Evolutionary conservation across 331 rosid species (phyloP), one percentile per base, ranked within the genome.

Genomic region (Quercus lobata): DNA sequence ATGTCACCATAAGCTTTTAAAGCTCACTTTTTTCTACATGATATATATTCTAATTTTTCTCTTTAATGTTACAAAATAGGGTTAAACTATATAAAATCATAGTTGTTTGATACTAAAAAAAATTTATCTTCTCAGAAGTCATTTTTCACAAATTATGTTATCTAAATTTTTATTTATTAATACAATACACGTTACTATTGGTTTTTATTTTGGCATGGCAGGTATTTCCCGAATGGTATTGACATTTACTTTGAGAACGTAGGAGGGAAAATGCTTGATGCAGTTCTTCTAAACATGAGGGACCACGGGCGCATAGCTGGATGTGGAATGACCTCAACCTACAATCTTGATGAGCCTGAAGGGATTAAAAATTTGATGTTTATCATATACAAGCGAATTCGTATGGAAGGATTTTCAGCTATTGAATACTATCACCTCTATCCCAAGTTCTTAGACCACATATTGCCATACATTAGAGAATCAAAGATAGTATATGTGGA

Each of bases 241-340:
- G 79, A 75, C 71, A 75, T 75, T 25, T 75, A 75, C 71, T 75
- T 75, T 61, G 79, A 75, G 27, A 58, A 75, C 44, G 79, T 75
- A 2, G 79, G 79, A 11, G 72, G 79, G 7, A 75, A 75, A 61
- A 75, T 61, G 70, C 41, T 75, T 5, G 71, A 75, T 22, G 79
- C 79, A 9, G 79, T 61, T 32, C 70, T 75, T 27, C 25, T 75
- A 9, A 63, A 65, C 22, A 65, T 65, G 71, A 65, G 70, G 29
- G 44, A 3, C 71, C 46, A 16, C 3, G 71, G 46, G 12, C 32
- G 24, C n/a, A 29, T 65, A 29, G 22, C 46, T 7, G 46, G 17
- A 4, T 65, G 71, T 32, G 24, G 71, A 65, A 65, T 30, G 71
- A 65, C 32, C 71, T 65, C 71, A 30, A 21, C 30, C 17, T 30